Evolutionary conservation across 192 early-diverging fungal genomes (phyloP), one percentile per base, ranked within the genome.

Genomic region (Radiomyces spectabilis): DNA sequence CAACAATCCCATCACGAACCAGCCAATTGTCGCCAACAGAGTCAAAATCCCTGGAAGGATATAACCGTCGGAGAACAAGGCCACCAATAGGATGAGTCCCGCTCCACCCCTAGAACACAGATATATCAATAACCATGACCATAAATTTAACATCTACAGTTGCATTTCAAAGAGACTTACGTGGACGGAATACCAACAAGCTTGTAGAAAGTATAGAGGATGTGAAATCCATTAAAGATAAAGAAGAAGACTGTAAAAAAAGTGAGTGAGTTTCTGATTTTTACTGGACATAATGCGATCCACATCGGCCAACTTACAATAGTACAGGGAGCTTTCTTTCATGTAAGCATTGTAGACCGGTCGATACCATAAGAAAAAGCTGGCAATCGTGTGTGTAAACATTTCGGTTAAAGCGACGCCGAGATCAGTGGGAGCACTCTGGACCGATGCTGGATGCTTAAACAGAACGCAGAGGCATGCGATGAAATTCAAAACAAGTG

Each of bases 351-450:
- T 86, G 71, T 94, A 94, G 31, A 88, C 73, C 19, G 91, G 91
- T 9, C 89, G 81, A 67, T 94, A 94, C 91, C 91, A 92, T 42
- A 86, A 29, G 66, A 89, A 87, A 69, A 94, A 88, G 48, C 86
- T 88, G 2, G 77, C 76, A 3, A 73, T 66, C 8, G 78, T 81
- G 51, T 89, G 85, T 1, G 88, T 91, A 59, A 89, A 86, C 65
- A 84, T 76, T 50, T 84, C 80, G 12, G 81, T 77, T 24, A 88
- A 72, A 55, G 85, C 78, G 1, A 86, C 86, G 10, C 88, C 90
- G 70, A 92, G 83, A 70, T 84, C 82, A n/a, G 84, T 76, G 12
- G 85, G 81, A 7, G 84, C 74, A 51, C 80, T 83, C 6, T 81
- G 75, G 43, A 89, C 71, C 29, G 80, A 81, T 1, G 56, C 53